Conservation (phyloP, 2,329 filamentous ascomycete genomes). For the Colletotrichum sp. region DNA sequence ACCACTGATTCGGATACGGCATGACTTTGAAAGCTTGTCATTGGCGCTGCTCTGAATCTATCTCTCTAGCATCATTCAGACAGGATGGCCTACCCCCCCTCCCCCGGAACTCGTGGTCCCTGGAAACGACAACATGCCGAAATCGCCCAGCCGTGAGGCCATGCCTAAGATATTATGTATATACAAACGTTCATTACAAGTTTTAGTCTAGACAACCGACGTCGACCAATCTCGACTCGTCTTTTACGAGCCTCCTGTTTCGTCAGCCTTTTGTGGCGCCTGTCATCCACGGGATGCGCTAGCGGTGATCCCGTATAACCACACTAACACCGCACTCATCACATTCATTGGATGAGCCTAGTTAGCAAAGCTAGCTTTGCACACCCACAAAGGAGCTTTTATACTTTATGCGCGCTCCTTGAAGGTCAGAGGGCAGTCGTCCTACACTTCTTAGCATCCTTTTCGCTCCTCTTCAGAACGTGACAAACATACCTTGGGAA, state of each 20-base stretch:
- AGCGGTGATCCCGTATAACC: background rate
- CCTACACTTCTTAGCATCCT: constrained; percentile 50
- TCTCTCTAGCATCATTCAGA: background rate
- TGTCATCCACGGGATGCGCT: background rate
- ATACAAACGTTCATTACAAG: constrained; percentile 17
- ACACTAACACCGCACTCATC: background rate
- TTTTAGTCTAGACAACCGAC: constrained; percentile 1
- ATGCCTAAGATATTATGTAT: constrained; percentile 8
- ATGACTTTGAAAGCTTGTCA: background rate
- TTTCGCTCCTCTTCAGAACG: no score
- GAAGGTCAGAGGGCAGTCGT: constrained; percentile 84
- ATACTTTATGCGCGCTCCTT: constrained; percentile 50
- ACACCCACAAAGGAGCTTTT: background rate
- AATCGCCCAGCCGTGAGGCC: background rate
- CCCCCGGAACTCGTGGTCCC: background rate
- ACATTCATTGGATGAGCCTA: background rate
- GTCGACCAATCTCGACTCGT: constrained; percentile 5
- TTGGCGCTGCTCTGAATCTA: background rate
- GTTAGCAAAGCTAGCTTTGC: background rate
- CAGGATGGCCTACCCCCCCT: background rate
- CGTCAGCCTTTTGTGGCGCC: background rate
- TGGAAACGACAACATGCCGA: background rate
- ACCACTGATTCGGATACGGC: background rate
- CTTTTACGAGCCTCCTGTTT: background rate
- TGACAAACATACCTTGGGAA: constrained; percentile 78